Base-by-base conservation (phyloP, 495 filamentous ascomycete species). In the Achaetomiella virescens region DNA sequence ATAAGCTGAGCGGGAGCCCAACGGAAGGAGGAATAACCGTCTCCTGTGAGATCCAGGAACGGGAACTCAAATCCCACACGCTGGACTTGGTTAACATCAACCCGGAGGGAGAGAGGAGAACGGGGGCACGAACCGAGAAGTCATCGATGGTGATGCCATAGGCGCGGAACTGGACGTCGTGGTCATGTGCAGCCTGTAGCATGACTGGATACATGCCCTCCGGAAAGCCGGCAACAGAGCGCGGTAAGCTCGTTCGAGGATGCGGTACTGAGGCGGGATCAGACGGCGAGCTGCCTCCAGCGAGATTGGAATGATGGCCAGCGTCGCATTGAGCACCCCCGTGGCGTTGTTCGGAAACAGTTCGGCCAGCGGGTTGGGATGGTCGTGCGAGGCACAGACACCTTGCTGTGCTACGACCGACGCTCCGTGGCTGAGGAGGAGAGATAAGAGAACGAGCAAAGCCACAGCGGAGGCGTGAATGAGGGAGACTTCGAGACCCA, bases 31-130 rank as follows among this genome's bases (percentile, higher is more conserved):
- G 67, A 62, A 48, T 68, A 57, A 0, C 72, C 71, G 43, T 71
- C 65, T 27, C 63, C 62, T 5, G 69, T 47, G 38, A 71, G 58
- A 48, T 72, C 70, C 11, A 76, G n/a, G 57, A 74, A 76, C 11
- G 73, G 73, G 57, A 76, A 76, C 67, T 76, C 73, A 33, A 75
- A 66, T 2, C 70, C 71, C n/a, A 69, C 66, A 8, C 72, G 67
- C 73, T 75, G 43, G 2, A 20, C 12, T 2, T 12, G 3, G 52
- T 64, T 54, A 64, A 50, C 43, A 51, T 21, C 42, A 42, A 10
- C 20, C 8, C 22, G 20, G 1, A 21, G 21, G 42, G 21, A 21
- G n/a, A 17, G 2, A 14, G 11, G 21, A 36, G 40, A 29, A 21
- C 1, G 3, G 20, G 25, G 15, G 17, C 24, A 54, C 72, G 41